Conservation (phyloP, 495 filamentous ascomycete species). For the Penicillium canariense region DNA sequence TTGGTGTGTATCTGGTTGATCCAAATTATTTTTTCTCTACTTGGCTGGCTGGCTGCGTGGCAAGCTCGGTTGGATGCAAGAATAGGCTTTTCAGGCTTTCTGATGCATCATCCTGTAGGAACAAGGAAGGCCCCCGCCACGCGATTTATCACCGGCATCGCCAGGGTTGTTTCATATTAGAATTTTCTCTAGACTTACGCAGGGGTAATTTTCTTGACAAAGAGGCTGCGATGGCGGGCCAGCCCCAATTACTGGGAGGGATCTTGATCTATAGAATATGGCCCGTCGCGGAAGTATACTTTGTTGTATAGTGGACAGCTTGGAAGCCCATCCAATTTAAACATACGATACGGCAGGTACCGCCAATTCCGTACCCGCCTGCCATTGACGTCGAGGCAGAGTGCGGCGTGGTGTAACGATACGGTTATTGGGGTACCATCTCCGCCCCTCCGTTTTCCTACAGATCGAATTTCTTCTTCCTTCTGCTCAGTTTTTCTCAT, state of each 20-base stretch:
- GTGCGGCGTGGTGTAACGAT: slow-evolving; percentile 12
- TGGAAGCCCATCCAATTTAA: no score
- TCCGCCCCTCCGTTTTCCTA: slow-evolving; percentile 21
- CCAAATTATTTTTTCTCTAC: background rate
- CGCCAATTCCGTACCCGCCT: background rate
- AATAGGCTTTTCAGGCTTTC: slow-evolving; percentile 33
- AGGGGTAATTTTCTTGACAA: slow-evolving; percentile 6
- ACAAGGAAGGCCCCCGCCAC: slow-evolving; percentile 17
- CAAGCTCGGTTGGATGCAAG: slow-evolving; percentile 3
- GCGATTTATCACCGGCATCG: slow-evolving; percentile 23
- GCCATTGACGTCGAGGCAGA: background rate
- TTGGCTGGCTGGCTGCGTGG: slow-evolving; percentile 1
- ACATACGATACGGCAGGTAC: background rate
- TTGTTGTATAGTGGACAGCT: background rate
- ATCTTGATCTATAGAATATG: background rate
- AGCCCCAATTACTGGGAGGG: background rate
- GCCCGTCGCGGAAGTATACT: background rate
- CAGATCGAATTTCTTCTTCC: slow-evolving; percentile 23
- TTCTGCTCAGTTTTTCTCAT: background rate
- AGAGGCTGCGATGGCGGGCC: background rate
- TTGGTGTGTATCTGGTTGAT: background rate
- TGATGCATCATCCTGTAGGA: slow-evolving; percentile 26
- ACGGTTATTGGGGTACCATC: slow-evolving; percentile 13
- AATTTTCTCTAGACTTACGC: background rate
- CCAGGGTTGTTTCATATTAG: background rate